These are phyloP conservation scores for Pseudognaphalium luteoalbum DNA, from an alignment of 129 eudicot species.

Conservation along the genomic window DNA sequence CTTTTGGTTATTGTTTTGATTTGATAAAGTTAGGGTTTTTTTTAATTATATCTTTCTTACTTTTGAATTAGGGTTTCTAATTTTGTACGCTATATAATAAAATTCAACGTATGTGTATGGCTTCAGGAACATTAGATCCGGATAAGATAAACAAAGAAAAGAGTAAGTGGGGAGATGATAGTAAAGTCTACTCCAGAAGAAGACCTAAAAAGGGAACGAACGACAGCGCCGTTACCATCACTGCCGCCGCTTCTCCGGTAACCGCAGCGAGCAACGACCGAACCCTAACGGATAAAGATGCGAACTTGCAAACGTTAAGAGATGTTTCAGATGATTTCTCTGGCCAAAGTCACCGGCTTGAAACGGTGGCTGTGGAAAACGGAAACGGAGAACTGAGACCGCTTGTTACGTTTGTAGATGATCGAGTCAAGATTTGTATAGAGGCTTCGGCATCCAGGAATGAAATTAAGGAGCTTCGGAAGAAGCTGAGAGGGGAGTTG, in stretches of 20 bases:
- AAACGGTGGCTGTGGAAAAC: slow-evolving; percentile 5
- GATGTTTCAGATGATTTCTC: slow-evolving; percentile 32
- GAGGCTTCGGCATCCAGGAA: slow-evolving; percentile 35
- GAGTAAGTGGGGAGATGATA: no score
- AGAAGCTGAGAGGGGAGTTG: slow-evolving; percentile 59
- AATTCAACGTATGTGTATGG: slow-evolving; percentile 58
- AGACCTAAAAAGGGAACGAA: no score
- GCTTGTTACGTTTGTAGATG: slow-evolving; percentile 48
- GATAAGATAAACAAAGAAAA: no score
- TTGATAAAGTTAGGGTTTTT: slow-evolving; percentile 32
- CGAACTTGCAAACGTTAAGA: slow-evolving; percentile 21
- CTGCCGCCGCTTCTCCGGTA: background rate
- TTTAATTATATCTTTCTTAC: background rate
- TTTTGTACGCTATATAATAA: slow-evolving; percentile 14
- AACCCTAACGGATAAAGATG: slow-evolving; percentile 33
- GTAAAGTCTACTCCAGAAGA: no score
- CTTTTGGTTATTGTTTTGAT: slow-evolving; percentile 16
- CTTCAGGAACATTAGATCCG: slow-evolving; percentile 28
- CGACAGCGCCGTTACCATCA: slow-evolving; percentile 26
- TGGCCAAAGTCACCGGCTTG: slow-evolving; percentile 19
- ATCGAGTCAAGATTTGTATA: slow-evolving; percentile 54
- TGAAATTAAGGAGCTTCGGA: slow-evolving; percentile 52
- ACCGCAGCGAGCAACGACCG: slow-evolving; percentile 8
- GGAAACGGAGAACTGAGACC: slow-evolving; percentile 30
- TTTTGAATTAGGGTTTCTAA: slow-evolving; percentile 18